Percentiles rank a stretch among this genome's conserved stretches.
Conservation (phyloP, 345 rosid genomes). For the Bruguiera sexangula region DNA sequence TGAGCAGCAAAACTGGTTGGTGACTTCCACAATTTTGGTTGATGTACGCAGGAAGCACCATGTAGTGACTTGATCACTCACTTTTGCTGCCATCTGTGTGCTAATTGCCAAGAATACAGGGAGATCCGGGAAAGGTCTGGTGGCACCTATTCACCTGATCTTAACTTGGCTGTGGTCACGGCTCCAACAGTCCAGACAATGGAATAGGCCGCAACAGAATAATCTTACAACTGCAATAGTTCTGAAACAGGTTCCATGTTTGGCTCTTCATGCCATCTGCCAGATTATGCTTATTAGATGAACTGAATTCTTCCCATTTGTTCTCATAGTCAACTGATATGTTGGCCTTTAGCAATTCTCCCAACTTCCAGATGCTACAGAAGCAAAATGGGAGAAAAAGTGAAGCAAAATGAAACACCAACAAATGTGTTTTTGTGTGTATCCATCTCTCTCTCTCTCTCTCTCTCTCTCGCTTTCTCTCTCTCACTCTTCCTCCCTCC, state of each 20-base stretch:
- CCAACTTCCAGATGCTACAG: no score
- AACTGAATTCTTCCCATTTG: no score
- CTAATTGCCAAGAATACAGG: conserved; percentile 86
- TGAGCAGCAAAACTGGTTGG: no score
- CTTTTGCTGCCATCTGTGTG: conserved; percentile 88
- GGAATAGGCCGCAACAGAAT: conserved; percentile 36
- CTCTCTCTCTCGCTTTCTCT: no score
- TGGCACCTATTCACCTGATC: conserved; percentile 34
- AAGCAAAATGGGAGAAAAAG: no score
- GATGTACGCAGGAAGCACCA: conserved; percentile 68
- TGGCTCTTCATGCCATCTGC: neutral
- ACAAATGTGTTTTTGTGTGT: no score
- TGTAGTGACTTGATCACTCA: conserved; percentile 80
- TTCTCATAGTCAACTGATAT: no score
- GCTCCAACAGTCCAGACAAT: conserved; percentile 61
- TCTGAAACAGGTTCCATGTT: neutral
- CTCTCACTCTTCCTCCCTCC: no score
- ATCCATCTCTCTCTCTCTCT: no score
- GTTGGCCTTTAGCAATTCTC: no score
- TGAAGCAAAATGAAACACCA: no score
- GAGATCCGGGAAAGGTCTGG: conserved; percentile 62
- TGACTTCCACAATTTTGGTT: neutral
- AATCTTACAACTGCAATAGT: neutral
- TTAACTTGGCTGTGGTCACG: conserved; percentile 44
- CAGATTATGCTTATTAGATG: neutral